Percentiles rank a stretch among this genome's conserved stretches.
phyloP scores from a whole-genome alignment of 2,329 filamentous ascomycete genomes.

The Aspergillus felis region DNA sequence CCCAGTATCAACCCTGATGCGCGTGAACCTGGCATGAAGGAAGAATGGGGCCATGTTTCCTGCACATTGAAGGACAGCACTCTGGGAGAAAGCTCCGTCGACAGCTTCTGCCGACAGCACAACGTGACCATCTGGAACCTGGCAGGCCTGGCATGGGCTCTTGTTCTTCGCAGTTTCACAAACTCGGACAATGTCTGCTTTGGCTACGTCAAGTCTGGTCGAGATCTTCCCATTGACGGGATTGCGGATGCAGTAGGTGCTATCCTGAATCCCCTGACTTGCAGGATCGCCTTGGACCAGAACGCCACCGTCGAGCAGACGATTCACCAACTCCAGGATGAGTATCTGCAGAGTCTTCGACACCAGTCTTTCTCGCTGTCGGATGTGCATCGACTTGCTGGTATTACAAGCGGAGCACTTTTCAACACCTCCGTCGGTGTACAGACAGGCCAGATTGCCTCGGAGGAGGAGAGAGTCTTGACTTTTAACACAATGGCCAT shows the following conservation, averaged over 20 bases:
- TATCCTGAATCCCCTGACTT: background rate
- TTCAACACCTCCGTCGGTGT: background rate
- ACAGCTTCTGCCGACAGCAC: background rate
- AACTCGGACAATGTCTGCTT: conserved; percentile 37
- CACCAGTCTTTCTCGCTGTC: background rate
- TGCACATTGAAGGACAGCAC: background rate
- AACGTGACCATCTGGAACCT: conserved; percentile 25
- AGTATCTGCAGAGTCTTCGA: background rate
- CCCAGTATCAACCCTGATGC: background rate
- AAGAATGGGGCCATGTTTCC: background rate
- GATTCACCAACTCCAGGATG: background rate
- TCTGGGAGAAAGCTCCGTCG: background rate
- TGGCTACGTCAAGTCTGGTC: conserved; percentile 38
- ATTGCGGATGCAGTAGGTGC: conserved; percentile 35
- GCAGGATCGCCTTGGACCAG: background rate
- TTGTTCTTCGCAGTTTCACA: conserved; percentile 34
- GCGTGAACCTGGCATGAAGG: background rate
- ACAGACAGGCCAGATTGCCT: background rate
- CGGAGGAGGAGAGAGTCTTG: background rate
- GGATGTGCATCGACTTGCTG: background rate
- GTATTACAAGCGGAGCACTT: background rate
- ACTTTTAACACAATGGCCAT: background rate
- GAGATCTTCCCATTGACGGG: conserved; percentile 31
- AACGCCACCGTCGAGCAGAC: background rate
- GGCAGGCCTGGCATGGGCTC: conserved; percentile 37